Conservation (phyloP, 31 red algal genomes). For the Porphyra umbilicalis region DNA sequence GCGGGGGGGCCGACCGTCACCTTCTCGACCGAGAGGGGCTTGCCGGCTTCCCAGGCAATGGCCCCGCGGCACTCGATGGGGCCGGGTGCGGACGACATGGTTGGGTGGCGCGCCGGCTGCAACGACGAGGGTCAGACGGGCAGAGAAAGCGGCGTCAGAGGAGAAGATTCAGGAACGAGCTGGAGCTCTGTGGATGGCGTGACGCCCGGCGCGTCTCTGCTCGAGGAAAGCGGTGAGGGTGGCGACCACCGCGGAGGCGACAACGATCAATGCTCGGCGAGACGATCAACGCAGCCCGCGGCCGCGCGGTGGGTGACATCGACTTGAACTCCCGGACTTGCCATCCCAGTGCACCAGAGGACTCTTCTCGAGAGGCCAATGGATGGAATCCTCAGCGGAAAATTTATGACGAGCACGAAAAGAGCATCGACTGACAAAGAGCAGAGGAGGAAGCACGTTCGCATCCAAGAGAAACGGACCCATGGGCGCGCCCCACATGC, state of each 20-base stretch:
- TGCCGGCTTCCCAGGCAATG: conserved; percentile 67
- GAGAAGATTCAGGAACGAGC: not conserved
- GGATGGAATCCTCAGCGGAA: conserved; percentile 46
- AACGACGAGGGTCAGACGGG: not conserved
- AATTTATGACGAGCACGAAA: not conserved
- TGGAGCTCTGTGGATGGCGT: not conserved
- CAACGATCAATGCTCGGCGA: not conserved
- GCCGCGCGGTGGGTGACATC: conserved; percentile 30
- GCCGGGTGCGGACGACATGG: conserved; percentile 26
- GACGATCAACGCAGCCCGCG: not conserved
- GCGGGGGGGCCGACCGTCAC: conserved; percentile 73
- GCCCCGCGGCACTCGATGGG: conserved; percentile 88
- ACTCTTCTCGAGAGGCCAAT: conserved; percentile 49
- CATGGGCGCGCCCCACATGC: too few species aligned
- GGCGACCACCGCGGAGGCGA: not conserved
- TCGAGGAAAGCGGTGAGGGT: not conserved
- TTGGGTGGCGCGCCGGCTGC: not conserved
- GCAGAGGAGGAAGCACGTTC: too few species aligned
- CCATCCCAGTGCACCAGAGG: conserved; percentile 19
- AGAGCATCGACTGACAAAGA: not conserved
- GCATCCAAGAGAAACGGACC: too few species aligned
- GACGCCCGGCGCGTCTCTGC: not conserved
- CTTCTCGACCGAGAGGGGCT: conserved; percentile 70
- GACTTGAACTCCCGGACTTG: conserved; percentile 38
- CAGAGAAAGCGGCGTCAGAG: not conserved